Conservation (phyloP, 2,329 filamentous ascomycete genomes). For the Biscogniauxia sp. region DNA sequence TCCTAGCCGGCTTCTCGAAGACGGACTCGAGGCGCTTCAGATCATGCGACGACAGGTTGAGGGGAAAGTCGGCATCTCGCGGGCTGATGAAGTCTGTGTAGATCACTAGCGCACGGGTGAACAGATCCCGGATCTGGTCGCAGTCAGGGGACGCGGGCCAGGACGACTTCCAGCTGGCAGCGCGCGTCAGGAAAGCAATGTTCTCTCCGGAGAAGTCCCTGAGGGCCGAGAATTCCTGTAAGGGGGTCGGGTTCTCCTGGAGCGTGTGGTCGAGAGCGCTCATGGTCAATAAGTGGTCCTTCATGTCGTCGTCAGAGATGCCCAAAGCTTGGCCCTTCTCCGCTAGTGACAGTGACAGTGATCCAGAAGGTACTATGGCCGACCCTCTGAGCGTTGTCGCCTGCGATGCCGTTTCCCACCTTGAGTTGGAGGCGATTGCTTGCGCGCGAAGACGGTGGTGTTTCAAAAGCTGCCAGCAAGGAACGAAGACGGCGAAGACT, state of each 20-base stretch:
- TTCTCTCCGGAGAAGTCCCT: constrained; percentile 71
- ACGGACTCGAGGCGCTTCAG: constrained; percentile 52
- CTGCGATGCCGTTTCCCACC: constrained; percentile 30
- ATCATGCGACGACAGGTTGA: constrained; percentile 62
- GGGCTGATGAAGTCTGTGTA: constrained; percentile 61
- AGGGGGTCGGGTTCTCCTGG: constrained; percentile 54
- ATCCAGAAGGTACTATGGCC: constrained; percentile 16
- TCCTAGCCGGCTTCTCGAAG: constrained; percentile 54
- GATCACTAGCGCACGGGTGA: constrained; percentile 58
- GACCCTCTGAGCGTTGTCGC: constrained; percentile 18
- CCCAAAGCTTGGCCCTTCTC: constrained; percentile 34
- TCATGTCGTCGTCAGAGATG: constrained; percentile 23
- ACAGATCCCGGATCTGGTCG: constrained; percentile 45
- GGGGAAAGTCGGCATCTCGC: constrained; percentile 61
- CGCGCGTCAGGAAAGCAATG: constrained; percentile 61
- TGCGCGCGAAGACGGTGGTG: constrained; percentile 22
- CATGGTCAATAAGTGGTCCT: constrained; percentile 49
- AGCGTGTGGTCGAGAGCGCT: constrained; percentile 61
- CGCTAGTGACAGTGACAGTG: constrained; percentile 15
- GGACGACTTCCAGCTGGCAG: constrained; percentile 54
- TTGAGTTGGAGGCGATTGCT: constrained; percentile 27
- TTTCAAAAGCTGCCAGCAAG: constrained; percentile 33
- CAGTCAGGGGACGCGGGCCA: constrained; percentile 26
- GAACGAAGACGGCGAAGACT: constrained; percentile 53
- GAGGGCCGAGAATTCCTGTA: constrained; percentile 63